Base-by-base conservation (phyloP, 306 rosid species). In the Glycine soja region DNA sequence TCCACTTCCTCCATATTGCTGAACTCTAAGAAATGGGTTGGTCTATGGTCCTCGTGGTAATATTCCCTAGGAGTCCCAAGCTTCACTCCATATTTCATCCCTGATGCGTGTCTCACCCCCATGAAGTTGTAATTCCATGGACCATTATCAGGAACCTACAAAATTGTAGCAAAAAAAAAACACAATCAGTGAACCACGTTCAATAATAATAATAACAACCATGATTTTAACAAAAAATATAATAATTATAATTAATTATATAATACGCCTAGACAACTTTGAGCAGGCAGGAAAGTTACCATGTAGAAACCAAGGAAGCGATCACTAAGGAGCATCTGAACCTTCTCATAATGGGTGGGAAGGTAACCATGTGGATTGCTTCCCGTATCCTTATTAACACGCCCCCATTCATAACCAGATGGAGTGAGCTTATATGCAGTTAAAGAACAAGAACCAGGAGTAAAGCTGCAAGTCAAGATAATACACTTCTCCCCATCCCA, bases 251-350 rank as follows among this genome's bases (percentile, higher is more conserved):
- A 24, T 24, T 24, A 24, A 24, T 24, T 24, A 24, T 24, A 24
- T 24, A 24, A 24, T 1, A 24, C 30, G 30, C 2, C 30, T 24
- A 24, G 30, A 24, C 30, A 24, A 24, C 30, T 24, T 24, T 24
- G 30, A 24, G 30, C 30, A 24, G 30, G 30, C 30, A 24, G 30
- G 30, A 24, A 36, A 36, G 81, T 83, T 88, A 95, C 99, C 99
- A 96, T 96, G 83, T 96, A 96, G 91, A 93, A 96, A 69, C 99
- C 99, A 43, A 90, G 91, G 90, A 96, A 96, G 62, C 99, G 96
- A 76, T 96, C 99, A 52, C 99, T 96, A n/a, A 96, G 97, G 15
- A 96, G 98, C 99, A 96, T 96, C 87, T 96, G 99, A 87, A 96
- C 99, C 89, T 93, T 96, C 90, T 96, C 99, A 19, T 96, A 96